These are phyloP conservation scores for Nothophytophthora sp. DNA, from an alignment of 352 stramenopile genomes.

Conservation along the genomic window DNA sequence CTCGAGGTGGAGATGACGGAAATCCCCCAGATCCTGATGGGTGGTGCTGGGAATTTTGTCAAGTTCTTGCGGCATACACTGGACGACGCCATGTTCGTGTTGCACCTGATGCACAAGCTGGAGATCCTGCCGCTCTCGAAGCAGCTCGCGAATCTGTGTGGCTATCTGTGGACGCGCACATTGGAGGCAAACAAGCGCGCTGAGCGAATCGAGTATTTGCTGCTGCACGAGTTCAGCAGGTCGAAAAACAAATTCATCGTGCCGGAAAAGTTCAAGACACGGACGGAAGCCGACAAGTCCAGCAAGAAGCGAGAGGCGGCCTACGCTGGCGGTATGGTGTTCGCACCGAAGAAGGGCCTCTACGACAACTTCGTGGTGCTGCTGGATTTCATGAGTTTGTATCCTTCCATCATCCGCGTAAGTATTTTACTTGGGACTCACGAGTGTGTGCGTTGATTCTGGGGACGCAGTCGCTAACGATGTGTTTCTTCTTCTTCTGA, in stretches of 20 bases:
- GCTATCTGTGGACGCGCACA: conserved; percentile 98
- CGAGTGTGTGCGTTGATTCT: not conserved
- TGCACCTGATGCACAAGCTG: conserved; percentile 97
- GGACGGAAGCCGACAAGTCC: conserved; percentile 59
- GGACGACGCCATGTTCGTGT: conserved; percentile 96
- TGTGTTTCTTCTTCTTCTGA: conserved; percentile 1
- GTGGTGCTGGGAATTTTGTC: conserved; percentile 90
- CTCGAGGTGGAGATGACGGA: conserved; percentile 96
- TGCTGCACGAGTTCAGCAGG: conserved; percentile 98
- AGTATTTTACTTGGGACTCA: no score
- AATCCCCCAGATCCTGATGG: conserved; percentile 93
- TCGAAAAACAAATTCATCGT: conserved; percentile 98
- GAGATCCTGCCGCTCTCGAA: conserved; percentile 98
- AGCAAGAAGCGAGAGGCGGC: conserved; percentile 83
- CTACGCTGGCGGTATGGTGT: conserved; percentile 99
- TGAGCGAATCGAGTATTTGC: conserved; percentile 98
- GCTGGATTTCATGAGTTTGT: conserved; percentile 99
- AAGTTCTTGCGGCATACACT: conserved; percentile 95
- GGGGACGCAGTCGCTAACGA: not conserved
- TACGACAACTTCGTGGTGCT: conserved; percentile 99
- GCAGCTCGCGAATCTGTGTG: conserved; percentile 98
- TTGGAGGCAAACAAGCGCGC: conserved; percentile 97
- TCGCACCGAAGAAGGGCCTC: conserved; percentile 99
- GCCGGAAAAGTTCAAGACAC: conserved; percentile 93
- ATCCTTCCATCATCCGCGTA: conserved; percentile 98